Base-by-base conservation (phyloP, 2,329 filamentous ascomycete species). In the Colletotrichum sansevieriae region DNA sequence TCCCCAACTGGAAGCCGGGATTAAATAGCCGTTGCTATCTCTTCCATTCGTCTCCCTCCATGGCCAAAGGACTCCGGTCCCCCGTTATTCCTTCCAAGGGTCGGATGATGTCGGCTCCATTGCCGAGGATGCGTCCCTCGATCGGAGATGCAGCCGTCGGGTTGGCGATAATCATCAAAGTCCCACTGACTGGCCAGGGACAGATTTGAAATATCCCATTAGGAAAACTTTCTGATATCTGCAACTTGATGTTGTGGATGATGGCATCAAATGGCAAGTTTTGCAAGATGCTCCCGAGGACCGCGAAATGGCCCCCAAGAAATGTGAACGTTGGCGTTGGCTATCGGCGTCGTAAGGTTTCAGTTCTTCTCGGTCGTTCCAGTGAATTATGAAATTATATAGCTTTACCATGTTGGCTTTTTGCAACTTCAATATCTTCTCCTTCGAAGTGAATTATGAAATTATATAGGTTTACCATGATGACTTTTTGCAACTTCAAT, bases 1-100 rank as follows among this genome's bases (percentile, higher is more conserved):
- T 41, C 78, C 74, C n/a, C 75, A 70, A 52, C 78, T 79, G 67
- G 18, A 82, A 82, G 1, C 76, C 78, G 0, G 76, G 78, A 20
- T 75, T 81, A 25, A 75, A 58, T 2, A 18, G 33, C 69, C 72
- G 66, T 52, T 18, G 76, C 75, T 78, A 81, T 4, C 73, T 41
- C 22, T 73, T 72, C 63, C 75, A 77, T 29, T 72, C 70, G 4
- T 58, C 64, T 0, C 78, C 78, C 13, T 79, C 75, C 52, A 73
- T 74, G 3, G 74, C 75, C 5, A 78, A 58, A 0, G 81, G 64
- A 60, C 81, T 79, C 6, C 71, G 55, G 20, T 73, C 75, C 35
- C 71, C 71, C 3, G 78, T 79, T 6, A 81, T 61, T 2, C 76
- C 77, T 22, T 71, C 68, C 9, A 76, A 52, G 11, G 73, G 56